Base-by-base conservation (phyloP, 208 protist genomes). In the Crithidia brevicula region DNA sequence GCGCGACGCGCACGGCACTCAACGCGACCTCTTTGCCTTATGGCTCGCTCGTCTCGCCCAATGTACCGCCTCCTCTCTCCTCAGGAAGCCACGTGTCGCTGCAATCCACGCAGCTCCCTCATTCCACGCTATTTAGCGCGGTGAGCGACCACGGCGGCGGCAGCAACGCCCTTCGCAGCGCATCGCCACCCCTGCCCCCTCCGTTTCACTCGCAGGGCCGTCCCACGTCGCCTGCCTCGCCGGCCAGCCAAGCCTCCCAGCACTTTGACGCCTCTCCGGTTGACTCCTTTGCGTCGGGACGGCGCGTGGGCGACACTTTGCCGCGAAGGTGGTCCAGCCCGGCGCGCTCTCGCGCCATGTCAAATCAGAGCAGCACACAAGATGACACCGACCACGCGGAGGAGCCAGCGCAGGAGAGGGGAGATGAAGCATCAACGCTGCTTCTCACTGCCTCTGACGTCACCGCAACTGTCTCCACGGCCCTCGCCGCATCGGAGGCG, bases 211-310 rank as follows among this genome's bases (percentile, higher is more conserved):
- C 31, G 31, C 30, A 42, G 13, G 30, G 16, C 18, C 18, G 18
- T 46, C 22, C 53, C 0, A 13, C 31, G 22, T 46, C 53, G 20
- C 36, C 53, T n/a, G 31, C 34, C 53, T 59, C 22, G 2, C 53
- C 53, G 1, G 33, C 53, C 31, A 43, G 53, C 31, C 53, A 43
- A 3, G 20, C 53, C 11, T 59, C 34, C 3, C 53, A 22, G 1
- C 36, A 50, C 25, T 49, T 36, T 18, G 56, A 49, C 23, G 18
- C 38, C 13, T 61, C 38, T 22, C 34, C 56, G 22, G 30, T 61
- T 22, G 33, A 50, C 40, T 49, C 25, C 38, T 46, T 49, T 23
- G 56, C 38, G 3, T 49, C 38, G 15, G 31, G 56, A n/a, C n/a
- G 56, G 5, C 56, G 25, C 8, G 23, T 7, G 15, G 15, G 33